These are phyloP conservation scores for Pseudocercospora fuligena DNA, from an alignment of 2,329 filamentous ascomycete species.

Conservation along the genomic window DNA sequence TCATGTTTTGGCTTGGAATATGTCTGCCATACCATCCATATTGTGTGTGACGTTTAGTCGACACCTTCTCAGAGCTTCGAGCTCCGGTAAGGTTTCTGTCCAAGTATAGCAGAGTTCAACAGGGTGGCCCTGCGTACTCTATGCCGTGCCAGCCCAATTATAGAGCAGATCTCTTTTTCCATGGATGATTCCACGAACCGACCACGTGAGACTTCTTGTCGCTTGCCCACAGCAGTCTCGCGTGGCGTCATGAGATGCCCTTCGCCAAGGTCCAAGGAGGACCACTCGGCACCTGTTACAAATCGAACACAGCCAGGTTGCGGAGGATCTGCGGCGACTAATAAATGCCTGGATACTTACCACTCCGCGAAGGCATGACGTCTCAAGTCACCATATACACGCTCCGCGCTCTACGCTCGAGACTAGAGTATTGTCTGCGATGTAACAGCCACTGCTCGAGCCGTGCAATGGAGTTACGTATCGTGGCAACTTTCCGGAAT, in stretches of 20 bases:
- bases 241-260: background rate
- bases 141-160: slow-evolving; percentile 1
- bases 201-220: background rate
- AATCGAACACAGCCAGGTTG: too few relatives aligned
- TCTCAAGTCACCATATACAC: too few relatives aligned
- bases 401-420: too few relatives aligned
- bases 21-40: background rate
- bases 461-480: too few relatives aligned
- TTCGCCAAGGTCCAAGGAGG: background rate
- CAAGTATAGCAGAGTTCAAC: slow-evolving; percentile 8
- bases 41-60: background rate
- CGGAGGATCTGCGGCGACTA: too few relatives aligned
- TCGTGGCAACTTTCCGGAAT: too few relatives aligned
- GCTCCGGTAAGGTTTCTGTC: background rate
- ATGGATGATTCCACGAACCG: background rate
- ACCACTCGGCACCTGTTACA: too few relatives aligned
- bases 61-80: background rate
- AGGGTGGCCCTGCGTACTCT: background rate
- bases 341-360: too few relatives aligned
- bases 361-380: too few relatives aligned
- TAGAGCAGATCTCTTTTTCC: background rate
- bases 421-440: too few relatives aligned
- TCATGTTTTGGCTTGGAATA: background rate
- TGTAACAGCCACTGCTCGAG: too few relatives aligned
- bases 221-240: background rate